Evolutionary conservation across 495 filamentous ascomycete species (phyloP), one percentile per base, ranked within the genome.

Genomic region (Aspergillus nidulans): DNA sequence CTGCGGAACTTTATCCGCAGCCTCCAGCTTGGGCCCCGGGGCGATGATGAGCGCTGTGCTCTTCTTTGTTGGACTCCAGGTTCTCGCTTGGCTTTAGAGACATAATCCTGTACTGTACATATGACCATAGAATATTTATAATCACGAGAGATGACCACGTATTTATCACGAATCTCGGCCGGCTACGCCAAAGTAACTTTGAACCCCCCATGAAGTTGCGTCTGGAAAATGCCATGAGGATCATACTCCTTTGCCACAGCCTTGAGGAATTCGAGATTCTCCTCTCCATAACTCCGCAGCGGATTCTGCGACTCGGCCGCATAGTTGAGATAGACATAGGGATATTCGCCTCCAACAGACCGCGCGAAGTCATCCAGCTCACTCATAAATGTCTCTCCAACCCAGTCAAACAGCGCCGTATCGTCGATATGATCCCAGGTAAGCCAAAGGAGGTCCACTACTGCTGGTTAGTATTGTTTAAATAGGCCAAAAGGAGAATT

Each of bases 1-100:
- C 74, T 96, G 91, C 62, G 90, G 88, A 7, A 59, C 52, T 13
- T 39, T 38, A 1, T 77, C 73, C 8, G 64, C 63, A 8, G 72
- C 72, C 2, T 54, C 62, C 13, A 63, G 40, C 13, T 30, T 68
- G 6, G 36, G 64, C 23, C 60, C 67, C 9, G 52, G 57, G 6
- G 47, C 56, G 32, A 2, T 66, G 30, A 62, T 64, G 16, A 61
- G 56, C 4, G 51, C 66, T 34, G n/a, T 69, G 20, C 42, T 66
- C 2, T n/a, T 72, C 23, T 53, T 60, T 45, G 60, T 57, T 1
- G 64, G 63, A 23, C 55, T 67, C 16, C 66, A 71, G 30, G 46
- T 69, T 16, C 15, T 69, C 23, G 32, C 59, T 32, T 62, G 59
- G 16, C 66, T 72, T 23, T 73, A 46, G 30, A 46, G 30, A 34